Percentiles rank a stretch among this genome's conserved stretches.
These are phyloP conservation scores for Leccinum subrobustum DNA, from an alignment of 1,284 basidiomycete genomes.

Conservation along the genomic window DNA sequence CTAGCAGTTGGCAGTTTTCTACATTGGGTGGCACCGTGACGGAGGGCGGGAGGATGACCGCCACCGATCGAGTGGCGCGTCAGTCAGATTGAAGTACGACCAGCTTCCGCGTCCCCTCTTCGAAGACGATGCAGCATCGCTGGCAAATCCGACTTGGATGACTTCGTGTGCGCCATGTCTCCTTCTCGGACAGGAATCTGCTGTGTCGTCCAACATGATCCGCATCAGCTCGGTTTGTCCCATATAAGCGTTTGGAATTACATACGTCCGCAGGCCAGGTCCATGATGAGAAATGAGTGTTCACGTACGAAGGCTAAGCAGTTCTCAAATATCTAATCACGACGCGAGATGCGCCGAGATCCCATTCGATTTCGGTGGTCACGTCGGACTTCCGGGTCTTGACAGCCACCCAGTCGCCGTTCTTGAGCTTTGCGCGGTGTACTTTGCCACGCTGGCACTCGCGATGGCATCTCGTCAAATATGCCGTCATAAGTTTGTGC, in stretches of 20 bases:
- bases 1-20: conserved; percentile 6
- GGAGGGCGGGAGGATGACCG: conserved; percentile 1
- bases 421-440: no score
- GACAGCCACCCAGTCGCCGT: no score
- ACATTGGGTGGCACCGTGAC: not conserved
- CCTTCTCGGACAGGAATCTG: not conserved
- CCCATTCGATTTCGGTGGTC: no score
- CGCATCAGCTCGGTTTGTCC: not conserved
- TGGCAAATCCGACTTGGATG: not conserved
- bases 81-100: not conserved
- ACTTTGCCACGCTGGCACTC: no score
- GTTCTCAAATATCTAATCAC: no score
- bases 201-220: not conserved
- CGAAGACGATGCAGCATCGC: not conserved
- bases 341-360: no score
- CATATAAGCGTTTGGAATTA: not conserved
- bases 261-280: conserved; percentile 3
- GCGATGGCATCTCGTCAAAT: no score
- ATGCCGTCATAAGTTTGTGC: not conserved
- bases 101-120: not conserved
- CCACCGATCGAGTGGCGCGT: conserved; percentile 9
- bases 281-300: not conserved
- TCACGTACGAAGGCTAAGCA: conserved; percentile 3
- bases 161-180: not conserved
- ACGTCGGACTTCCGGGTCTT: no score